A percentile compares a stretch with the other conserved stretches of the same genome.
phyloP scores from a whole-genome alignment of 352 stramenopile genomes.

The Blastocystis sp. region DNA sequence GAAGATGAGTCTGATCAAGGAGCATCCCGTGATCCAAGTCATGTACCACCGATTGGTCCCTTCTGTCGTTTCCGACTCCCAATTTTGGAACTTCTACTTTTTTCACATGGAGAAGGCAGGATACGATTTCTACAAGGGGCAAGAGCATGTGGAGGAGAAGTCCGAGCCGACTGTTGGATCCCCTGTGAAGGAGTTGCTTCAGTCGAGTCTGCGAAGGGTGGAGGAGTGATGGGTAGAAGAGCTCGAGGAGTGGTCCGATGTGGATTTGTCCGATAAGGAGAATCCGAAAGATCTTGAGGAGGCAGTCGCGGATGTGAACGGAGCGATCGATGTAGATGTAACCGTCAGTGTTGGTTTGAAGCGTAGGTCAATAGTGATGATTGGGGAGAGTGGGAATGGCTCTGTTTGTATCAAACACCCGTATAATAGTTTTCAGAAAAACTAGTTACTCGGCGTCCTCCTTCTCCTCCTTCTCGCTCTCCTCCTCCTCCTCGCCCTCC shows the following conservation, averaged over 20 bases:
- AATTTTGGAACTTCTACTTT: conserved; percentile 48
- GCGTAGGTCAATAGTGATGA: neutral
- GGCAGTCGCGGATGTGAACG: neutral
- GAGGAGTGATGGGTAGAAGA: conserved; percentile 16
- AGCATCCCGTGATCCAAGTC: conserved; percentile 30
- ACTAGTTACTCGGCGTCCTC: neutral
- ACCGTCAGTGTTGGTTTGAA: neutral
- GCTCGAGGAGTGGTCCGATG: conserved; percentile 36
- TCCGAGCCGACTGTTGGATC: no score
- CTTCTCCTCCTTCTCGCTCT: neutral
- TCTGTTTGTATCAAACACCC: neutral
- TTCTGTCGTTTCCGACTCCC: neutral
- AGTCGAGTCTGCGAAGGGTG: neutral
- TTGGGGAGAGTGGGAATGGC: conserved; percentile 29
- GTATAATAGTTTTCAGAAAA: conserved; percentile 32
- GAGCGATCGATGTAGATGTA: neutral
- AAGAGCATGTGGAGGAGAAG: neutral
- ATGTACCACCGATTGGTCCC: conserved; percentile 35
- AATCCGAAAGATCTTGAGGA: neutral
- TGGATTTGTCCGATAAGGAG: neutral
- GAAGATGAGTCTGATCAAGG: conserved; percentile 17
- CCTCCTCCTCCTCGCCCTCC: neutral
- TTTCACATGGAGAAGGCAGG: conserved; percentile 21
- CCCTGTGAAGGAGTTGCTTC: neutral
- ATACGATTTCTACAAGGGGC: neutral